Conservation (phyloP, 805 yeast species). For the Cyberlindnera lachancei region DNA sequence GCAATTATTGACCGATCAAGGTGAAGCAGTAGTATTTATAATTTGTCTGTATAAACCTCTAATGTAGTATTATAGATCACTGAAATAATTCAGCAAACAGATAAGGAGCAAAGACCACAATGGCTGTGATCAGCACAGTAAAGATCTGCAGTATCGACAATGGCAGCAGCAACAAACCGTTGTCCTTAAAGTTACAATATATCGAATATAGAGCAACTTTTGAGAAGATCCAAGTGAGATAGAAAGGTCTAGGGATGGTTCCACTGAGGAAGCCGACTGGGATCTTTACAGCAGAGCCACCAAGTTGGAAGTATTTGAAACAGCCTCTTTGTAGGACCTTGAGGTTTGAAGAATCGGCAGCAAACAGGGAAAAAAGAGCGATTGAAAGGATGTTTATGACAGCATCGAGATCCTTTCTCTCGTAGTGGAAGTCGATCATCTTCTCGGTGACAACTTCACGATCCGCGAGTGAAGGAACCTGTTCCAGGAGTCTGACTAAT, state of each 20-base stretch:
- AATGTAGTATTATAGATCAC: too few relatives aligned
- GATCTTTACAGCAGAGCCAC: slow-evolving; percentile 70
- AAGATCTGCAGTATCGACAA: slow-evolving; percentile 64
- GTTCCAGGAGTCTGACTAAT: slow-evolving; percentile 52
- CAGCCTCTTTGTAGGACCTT: slow-evolving; percentile 79
- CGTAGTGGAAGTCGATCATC: slow-evolving; percentile 61
- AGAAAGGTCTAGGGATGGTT: slow-evolving; percentile 63
- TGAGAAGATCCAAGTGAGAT: slow-evolving; percentile 79
- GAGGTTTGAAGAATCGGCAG: slow-evolving; percentile 69
- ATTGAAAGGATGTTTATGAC: slow-evolving; percentile 87
- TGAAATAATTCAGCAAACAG: slow-evolving; percentile 28
- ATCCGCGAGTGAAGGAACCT: slow-evolving; percentile 49
- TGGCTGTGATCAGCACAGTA: slow-evolving; percentile 65
- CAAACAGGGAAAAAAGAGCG: slow-evolving; percentile 84
- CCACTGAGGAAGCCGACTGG: slow-evolving; percentile 87
- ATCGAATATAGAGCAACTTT: slow-evolving; percentile 84
- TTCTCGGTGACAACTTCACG: slow-evolving; percentile 47
- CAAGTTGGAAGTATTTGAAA: slow-evolving; percentile 74
- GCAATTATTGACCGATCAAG: too few relatives aligned
- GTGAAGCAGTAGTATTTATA: too few relatives aligned
- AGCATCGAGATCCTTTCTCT: slow-evolving; percentile 70
- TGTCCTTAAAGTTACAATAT: slow-evolving; percentile 53
- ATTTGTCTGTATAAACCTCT: too few relatives aligned
- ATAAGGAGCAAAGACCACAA: slow-evolving; percentile 73
- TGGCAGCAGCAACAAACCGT: slow-evolving; percentile 64